Percentiles rank a stretch among this genome's conserved stretches.
phyloP scores from a whole-genome alignment of 768 basidiomycete species.

The Macrolepiota fuliginosa region DNA sequence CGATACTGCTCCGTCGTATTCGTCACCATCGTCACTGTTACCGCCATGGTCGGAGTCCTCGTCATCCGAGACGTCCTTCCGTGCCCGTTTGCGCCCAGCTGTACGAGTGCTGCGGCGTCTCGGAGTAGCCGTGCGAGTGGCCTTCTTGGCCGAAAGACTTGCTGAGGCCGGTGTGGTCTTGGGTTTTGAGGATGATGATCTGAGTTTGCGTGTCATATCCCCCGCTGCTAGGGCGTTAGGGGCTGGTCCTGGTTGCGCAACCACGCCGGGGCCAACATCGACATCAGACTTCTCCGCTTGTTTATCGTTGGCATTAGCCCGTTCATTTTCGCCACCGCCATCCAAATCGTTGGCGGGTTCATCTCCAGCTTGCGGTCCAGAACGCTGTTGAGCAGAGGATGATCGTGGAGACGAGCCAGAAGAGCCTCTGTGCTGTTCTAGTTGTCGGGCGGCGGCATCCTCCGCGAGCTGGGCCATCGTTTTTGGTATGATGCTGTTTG shows the following conservation, averaged over 20 bases:
- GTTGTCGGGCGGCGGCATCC: neutral
- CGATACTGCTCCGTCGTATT: conserved; percentile 18
- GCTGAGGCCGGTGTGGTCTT: neutral
- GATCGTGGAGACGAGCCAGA: neutral
- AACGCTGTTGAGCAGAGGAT: neutral
- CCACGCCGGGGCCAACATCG: conserved; percentile 9
- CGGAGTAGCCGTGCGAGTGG: neutral
- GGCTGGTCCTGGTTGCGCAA: neutral
- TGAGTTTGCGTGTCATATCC: neutral
- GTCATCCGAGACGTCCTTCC: conserved; percentile 6
- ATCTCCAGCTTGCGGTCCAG: conserved; percentile 7
- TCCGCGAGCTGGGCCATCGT: conserved; percentile 10
- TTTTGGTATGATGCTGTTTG: neutral
- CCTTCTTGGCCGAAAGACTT: neutral
- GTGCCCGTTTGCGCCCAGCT: neutral
- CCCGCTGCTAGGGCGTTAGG: neutral
- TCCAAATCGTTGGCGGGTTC: conserved; percentile 11
- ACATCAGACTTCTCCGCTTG: neutral
- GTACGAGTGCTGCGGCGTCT: conserved; percentile 5
- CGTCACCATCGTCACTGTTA: conserved; percentile 20
- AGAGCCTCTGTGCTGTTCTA: neutral
- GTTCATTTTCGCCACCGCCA: conserved; percentile 10
- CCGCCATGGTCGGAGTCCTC: conserved; percentile 16
- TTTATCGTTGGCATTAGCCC: conserved; percentile 12
- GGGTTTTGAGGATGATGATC: neutral